Evolutionary conservation across 2,329 filamentous ascomycete species (phyloP).

Genomic region (Aspergillus caelatus): DNA sequence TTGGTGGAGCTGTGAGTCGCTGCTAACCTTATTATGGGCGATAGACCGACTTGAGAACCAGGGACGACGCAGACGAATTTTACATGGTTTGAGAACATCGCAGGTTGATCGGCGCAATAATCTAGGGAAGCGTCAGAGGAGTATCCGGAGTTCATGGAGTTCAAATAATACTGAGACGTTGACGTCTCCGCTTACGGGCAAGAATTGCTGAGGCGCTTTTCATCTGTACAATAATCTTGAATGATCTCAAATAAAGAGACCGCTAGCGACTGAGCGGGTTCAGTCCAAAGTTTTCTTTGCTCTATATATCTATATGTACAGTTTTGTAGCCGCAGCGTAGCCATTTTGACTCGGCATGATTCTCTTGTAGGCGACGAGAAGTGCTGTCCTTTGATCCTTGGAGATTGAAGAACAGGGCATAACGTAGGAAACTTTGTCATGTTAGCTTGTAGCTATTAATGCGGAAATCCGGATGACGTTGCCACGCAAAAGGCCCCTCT

Average conservation of each 20-base stretch:
- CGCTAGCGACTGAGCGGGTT: neutral
- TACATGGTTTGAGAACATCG: conserved; percentile 31
- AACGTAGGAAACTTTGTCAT: neutral
- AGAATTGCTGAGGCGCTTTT: conserved; percentile 28
- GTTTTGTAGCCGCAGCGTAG: neutral
- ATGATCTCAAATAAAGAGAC: neutral
- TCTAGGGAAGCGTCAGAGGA: conserved; percentile 37
- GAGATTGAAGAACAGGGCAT: neutral
- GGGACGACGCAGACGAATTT: conserved; percentile 33
- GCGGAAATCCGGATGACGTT: conserved; percentile 21
- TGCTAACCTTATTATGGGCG: conserved; percentile 50
- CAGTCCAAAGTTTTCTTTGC: neutral
- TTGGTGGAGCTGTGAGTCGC: conserved; percentile 46
- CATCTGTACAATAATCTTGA: conserved; percentile 27
- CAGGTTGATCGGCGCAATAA: conserved; percentile 36
- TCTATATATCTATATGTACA: too few relatives aligned
- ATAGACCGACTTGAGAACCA: conserved; percentile 47
- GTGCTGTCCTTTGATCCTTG: neutral
- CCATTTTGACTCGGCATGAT: neutral
- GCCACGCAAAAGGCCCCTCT: conserved; percentile 19
- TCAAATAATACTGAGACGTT: conserved; percentile 32
- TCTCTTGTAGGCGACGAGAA: neutral
- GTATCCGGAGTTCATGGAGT: conserved; percentile 46
- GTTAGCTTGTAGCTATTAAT: neutral
- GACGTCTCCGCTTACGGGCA: conserved; percentile 36